Base-by-base conservation (phyloP, 352 stramenopile species). In the Elongisporangium undulatum region DNA sequence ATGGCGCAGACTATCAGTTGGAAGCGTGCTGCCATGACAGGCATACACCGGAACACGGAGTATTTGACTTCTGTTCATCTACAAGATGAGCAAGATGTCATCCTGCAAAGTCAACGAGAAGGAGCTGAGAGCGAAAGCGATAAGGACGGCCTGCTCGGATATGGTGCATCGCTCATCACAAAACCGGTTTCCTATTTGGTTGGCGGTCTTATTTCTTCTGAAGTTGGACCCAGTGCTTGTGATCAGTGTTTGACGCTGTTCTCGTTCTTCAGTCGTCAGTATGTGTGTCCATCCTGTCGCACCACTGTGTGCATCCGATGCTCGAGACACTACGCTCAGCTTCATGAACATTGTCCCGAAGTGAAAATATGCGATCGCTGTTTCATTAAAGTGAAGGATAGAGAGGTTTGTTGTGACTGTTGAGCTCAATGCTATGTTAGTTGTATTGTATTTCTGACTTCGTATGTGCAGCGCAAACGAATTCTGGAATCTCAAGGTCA, bases 1-100 rank as follows among this genome's bases (percentile, higher is more conserved):
- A 82, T 90, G 64, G 85, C 85, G n/a, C 73, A 81, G 53, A 77
- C 76, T 2, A 94, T 94, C 26, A 80, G 65, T 23, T 94, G 84
- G 84, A 94, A 94, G 34, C 61, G 73, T 13, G 70, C 72, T 2
- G 78, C 78, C 1, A 67, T 54, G 17, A 51, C 51, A 29, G 82
- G 78, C 4, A 54, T 66, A 26, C 56, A 75, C 16, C 69, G 79
- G 6, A 89, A 77, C 50, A 45, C 59, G 23, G 45, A 65, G 26
- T 75, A 76, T 45, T 79, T 89, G 68, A 60, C 69, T 16, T 75
- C 72, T 13, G 22, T 80, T 16, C 73, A 63, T n/a, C 23, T 69
- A 22, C 61, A 81, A 61, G 72, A 92, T 19, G 57, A 82, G 19
- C 61, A 75, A 10, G 76, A 85, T 39, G 53, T 87, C 39, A 73